Evolutionary conservation across 257 asterid genomes (phyloP), one percentile per base, ranked within the genome.

Genomic region (Buddleja alternifolia): DNA sequence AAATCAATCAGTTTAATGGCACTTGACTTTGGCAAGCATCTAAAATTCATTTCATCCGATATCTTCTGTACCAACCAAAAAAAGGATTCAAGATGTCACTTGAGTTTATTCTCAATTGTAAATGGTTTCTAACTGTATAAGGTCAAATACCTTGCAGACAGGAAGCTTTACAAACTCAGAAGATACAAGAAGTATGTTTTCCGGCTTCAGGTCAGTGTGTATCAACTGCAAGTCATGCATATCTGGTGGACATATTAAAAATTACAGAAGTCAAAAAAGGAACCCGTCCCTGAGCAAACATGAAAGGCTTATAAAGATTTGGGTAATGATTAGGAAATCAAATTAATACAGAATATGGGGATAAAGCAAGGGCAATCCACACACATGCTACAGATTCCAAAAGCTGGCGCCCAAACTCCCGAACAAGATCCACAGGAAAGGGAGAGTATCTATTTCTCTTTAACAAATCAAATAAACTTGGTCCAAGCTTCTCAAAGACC

Each of bases 401-500:
- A 76, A 84, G 86, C 89, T 84, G 89, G 82, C 83, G 74, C 64
- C 86, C 86, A 83, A 78, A 82, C 77, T 84, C 90, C 64, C 86
- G 85, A 79, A 82, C 85, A 80, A 77, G 85, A 79, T 84, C 89
- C 80, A 78, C 82, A 69, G 83, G 86, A 72, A 75, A 71, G 51
- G 83, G 79, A 63, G 81, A 67, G 84, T 76, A 81, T 74, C 60
- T 81, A 81, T 84, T 81, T 81, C 84, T 81, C 89, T 79, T 81
- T 78, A 81, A 85, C 81, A 78, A 76, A 72, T 84, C 86, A 81
- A 76, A 84, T 84, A 84, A 84, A 84, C 85, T 84, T 62, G 89
- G 89, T 69, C 89, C 89, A 81, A 84, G 89, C 89, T 81, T 84
- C 86, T 84, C 89, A 78, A 80, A 86, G 63, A 82, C 86, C 90